Base-by-base conservation (phyloP, 2,329 filamentous ascomycete genomes). In the Trichoderma koningii region DNA sequence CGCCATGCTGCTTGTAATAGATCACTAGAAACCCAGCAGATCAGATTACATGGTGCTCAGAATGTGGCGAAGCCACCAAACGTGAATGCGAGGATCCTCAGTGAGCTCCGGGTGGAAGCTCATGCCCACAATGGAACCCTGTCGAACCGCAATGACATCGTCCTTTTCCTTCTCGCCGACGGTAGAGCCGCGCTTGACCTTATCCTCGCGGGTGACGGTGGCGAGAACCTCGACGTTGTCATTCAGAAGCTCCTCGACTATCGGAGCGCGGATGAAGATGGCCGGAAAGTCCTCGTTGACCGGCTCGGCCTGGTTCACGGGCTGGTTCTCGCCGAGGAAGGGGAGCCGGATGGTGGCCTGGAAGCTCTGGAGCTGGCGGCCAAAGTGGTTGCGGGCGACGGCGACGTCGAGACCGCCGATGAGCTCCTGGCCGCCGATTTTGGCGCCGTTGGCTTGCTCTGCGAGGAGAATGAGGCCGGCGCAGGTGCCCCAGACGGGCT, bases 41-140 rank as follows among this genome's bases (percentile, higher is more conserved):
- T 38, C 34, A 38, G n/a, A 38, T 38, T 12, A 38, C 12, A 38
- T 38, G 12, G 34, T 38, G 34, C 34, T 38, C 34, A 38, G 34
- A 38, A 38, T 38, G 9, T 94, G 86, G 70, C 84, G 80, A 74
- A 99, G 73, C 95, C 95, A 99, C 95, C 95, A 98, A 5, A 86
- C 83, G 77, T 99, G 95, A 73, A 98, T 96, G 64, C 95, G 85
- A 64, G 88, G 81, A 78, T 99, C 95, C 7, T 87, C 85, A 0
- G 94, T 98, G 76, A 99, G 77, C 77, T 99, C 95, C 0, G 95
- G 95, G 72, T 98, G 95, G 74, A 98, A 99, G 73, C 93, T 97
- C 3, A 91, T 97, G 4, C 93, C 95, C 71, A 98, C 90, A 0
- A 97, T 89, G 76, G 97, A 97, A 0, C 90, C 92, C 78, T 98